Evolutionary conservation across 352 stramenopile species (phyloP).

Genomic region (Sclerospora graminicola): DNA sequence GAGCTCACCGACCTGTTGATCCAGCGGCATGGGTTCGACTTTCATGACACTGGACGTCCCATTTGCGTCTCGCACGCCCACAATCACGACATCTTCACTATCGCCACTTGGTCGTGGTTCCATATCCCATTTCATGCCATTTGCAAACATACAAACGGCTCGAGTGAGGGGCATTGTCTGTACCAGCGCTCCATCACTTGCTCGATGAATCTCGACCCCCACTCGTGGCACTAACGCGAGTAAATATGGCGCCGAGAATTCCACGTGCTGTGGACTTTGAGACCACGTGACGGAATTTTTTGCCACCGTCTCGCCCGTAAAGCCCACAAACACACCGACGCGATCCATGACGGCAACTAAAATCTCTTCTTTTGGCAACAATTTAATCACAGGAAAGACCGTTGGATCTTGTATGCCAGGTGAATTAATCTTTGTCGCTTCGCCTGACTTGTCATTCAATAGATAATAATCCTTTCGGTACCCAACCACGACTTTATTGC

Average conservation of each 20-base stretch:
- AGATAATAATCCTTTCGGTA: constrained; percentile 69
- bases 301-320: constrained; percentile 65
- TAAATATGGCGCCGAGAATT: constrained; percentile 75
- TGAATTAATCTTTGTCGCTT: constrained; percentile 60
- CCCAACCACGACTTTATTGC: constrained; percentile 80
- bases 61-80: constrained; percentile 50
- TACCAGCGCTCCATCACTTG: constrained; percentile 59
- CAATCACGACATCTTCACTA: constrained; percentile 68
- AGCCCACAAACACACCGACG: constrained; percentile 72
- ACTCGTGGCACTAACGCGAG: constrained; percentile 65
- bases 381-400: constrained; percentile 61
- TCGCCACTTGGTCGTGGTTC: constrained; percentile 62
- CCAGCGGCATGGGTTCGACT: constrained; percentile 77
- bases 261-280: constrained; percentile 54
- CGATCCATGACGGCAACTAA: constrained; percentile 73
- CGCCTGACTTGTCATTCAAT: constrained; percentile 76
- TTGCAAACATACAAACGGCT: constrained; percentile 70
- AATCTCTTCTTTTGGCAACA: constrained; percentile 80
- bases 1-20: constrained; percentile 77
- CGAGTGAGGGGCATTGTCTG: constrained; percentile 59
- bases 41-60: constrained; percentile 74
- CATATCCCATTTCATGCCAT: constrained; percentile 89
- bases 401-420: constrained; percentile 55
- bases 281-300: constrained; percentile 82
- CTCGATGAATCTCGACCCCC: constrained; percentile 75